Base-by-base conservation (phyloP, 805 yeast genomes). In the Hanseniaspora guilliermondii region DNA sequence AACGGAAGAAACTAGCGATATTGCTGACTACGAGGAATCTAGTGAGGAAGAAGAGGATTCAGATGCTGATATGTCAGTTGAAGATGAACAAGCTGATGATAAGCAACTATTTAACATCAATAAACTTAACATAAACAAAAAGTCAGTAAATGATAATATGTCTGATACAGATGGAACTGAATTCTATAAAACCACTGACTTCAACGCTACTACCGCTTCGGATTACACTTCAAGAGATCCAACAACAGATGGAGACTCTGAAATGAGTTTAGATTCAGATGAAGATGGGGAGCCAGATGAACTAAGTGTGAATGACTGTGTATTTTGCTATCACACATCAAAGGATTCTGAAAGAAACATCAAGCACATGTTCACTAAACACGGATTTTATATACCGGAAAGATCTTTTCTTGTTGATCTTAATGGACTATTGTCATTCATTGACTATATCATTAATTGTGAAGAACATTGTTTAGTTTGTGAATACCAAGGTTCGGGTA, bases 311-410 rank as follows among this genome's bases (percentile, higher is more conserved):
- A 72, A 76, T 0, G 70, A 72, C 41, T 81, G 86, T 60, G 73
- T 80, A 45, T 80, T 71, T 59, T 80, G 86, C 67, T 83, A 81
- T 30, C 61, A 68, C 30, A 71, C 76, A 50, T 76, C 78, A 57
- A 69, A 64, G 14, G 79, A 77, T 30, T 63, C 80, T 17, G 85
- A 81, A 60, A 73, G 70, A 36, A 82, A 82, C 58, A 75, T 84
- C 32, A 74, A 73, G 30, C 96, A 93, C 66, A 84, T 93, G 95
- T 80, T 78, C 62, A 75, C 74, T 56, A 71, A 67, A 37, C 96
- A 85, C 67, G 97, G 97, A 1, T 73, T 93, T 42, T 93, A 83
- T 58, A 76, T 93, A 6, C 98, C 98, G 1, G 97, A 93, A 66
- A 71, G 74, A 57, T 74, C 78, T 16, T 88, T 78, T 62, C 72